Evolutionary conservation across 352 stramenopile species (phyloP).

Genomic region (Phytophthora gonapodyides): DNA sequence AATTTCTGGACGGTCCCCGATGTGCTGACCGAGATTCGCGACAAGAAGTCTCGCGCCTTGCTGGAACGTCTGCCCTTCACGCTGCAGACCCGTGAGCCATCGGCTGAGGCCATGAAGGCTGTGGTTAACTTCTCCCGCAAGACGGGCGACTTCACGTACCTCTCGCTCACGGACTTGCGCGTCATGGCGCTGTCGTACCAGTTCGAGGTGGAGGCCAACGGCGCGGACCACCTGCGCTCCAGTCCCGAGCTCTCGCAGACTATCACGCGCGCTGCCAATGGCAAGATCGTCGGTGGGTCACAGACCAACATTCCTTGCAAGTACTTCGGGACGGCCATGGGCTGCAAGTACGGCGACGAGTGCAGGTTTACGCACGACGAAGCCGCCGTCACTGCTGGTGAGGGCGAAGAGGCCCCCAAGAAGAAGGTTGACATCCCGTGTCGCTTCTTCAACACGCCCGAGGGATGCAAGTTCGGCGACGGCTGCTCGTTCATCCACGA

Average conservation of each 20-base stretch:
- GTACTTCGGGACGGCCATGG: conserved; percentile 76
- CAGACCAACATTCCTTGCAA: conserved; percentile 70
- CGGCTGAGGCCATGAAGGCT: conserved; percentile 74
- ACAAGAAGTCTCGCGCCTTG: conserved; percentile 73
- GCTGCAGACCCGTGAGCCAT: conserved; percentile 81
- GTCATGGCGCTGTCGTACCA: conserved; percentile 90
- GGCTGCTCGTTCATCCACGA: conserved; percentile 78
- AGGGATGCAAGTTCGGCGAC: conserved; percentile 76
- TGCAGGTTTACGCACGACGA: conserved; percentile 86
- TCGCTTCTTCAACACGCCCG: conserved; percentile 73
- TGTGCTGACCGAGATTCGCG: conserved; percentile 84
- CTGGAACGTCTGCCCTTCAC: conserved; percentile 78
- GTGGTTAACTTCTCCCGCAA: conserved; percentile 86
- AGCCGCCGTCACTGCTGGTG: conserved; percentile 15
- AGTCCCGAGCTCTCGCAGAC: conserved; percentile 72
- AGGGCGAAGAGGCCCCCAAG: conserved; percentile 26
- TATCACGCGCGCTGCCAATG: conserved; percentile 63
- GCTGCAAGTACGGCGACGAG: conserved; percentile 80
- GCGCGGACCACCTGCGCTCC: conserved; percentile 68
- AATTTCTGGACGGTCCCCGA: conserved; percentile 90
- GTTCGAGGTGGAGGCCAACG: conserved; percentile 80
- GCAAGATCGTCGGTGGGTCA: conserved; percentile 63
- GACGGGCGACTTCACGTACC: conserved; percentile 84
- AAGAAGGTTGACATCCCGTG: conserved; percentile 80
- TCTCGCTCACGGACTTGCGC: conserved; percentile 86